Evolutionary conservation across 306 rosid species (phyloP).

Genomic region (Dalbergia oliveri): DNA sequence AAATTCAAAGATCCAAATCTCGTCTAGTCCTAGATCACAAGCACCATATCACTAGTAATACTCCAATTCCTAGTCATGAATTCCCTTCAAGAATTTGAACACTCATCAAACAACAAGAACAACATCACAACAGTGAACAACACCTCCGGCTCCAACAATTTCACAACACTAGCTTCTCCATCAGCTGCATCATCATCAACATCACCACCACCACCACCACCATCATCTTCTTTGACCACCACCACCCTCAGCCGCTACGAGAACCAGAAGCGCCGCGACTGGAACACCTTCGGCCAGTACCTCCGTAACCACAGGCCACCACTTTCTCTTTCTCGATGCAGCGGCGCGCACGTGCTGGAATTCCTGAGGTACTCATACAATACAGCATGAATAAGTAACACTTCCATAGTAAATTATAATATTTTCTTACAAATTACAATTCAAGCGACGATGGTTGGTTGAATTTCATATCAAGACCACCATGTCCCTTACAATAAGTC

Average conservation of each 20-base stretch:
- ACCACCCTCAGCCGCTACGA: conserved; percentile 74
- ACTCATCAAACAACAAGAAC: conserved; percentile 42
- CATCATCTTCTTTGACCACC: background rate
- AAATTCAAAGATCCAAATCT: background rate
- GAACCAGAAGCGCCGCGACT: conserved; percentile 79
- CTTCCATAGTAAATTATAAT: too few species aligned
- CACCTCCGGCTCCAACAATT: background rate
- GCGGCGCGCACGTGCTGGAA: conserved; percentile 85
- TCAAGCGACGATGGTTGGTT: too few species aligned
- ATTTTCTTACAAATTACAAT: too few species aligned
- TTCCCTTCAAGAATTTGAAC: conserved; percentile 58
- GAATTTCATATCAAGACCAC: too few species aligned
- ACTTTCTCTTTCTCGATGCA: conserved; percentile 67
- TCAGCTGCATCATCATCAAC: background rate
- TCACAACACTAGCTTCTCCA: background rate
- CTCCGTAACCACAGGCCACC: conserved; percentile 84
- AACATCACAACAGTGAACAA: background rate
- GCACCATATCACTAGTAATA: background rate
- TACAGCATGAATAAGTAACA: too few species aligned
- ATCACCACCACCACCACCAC: background rate
- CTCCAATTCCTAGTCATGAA: conserved; percentile 48
- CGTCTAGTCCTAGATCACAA: background rate
- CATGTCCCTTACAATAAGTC: too few species aligned
- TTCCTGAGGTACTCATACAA: conserved; percentile 51
- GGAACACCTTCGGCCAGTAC: conserved; percentile 89